These are phyloP conservation scores for Stramenopiles sp. DNA, from an alignment of 352 stramenopile genomes.

Conservation along the genomic window DNA sequence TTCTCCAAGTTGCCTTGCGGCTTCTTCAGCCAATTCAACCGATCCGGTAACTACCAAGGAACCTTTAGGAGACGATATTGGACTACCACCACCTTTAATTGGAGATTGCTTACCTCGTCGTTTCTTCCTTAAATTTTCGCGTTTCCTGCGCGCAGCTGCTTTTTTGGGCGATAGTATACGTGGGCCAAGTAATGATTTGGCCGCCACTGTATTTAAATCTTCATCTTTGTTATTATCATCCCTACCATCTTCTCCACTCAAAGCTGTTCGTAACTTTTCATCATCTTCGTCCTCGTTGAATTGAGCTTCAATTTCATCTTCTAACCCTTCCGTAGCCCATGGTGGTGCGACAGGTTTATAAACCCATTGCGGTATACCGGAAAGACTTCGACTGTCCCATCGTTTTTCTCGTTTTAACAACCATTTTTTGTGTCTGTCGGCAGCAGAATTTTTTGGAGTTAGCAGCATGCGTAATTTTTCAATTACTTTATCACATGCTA, in stretches of 20 bases:
- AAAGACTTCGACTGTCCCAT: not conserved
- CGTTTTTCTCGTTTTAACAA: conserved; percentile 3
- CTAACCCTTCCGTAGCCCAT: conserved; percentile 5
- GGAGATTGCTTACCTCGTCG: not conserved
- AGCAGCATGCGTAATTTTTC: not conserved
- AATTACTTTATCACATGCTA: conserved; percentile 1
- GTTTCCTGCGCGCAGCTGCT: not conserved
- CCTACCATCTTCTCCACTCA: not conserved
- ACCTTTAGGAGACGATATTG: not conserved
- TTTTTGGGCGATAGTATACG: not conserved
- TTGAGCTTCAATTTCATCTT: not conserved
- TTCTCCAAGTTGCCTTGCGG: not conserved
- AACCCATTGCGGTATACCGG: not conserved
- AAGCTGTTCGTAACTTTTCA: not conserved
- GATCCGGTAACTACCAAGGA: not conserved
- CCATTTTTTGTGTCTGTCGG: conserved; percentile 6
- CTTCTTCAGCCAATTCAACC: not conserved
- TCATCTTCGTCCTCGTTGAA: conserved; percentile 4
- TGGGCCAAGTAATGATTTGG: conserved; percentile 2
- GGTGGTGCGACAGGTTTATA: conserved; percentile 1
- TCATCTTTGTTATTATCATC: not conserved
- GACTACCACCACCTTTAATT: not conserved
- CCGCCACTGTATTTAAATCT: not conserved
- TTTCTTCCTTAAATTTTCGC: not conserved
- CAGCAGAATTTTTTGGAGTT: not conserved